phyloP scores from a whole-genome alignment of 352 stramenopile genomes.

The Pythium phragmiticola region DNA sequence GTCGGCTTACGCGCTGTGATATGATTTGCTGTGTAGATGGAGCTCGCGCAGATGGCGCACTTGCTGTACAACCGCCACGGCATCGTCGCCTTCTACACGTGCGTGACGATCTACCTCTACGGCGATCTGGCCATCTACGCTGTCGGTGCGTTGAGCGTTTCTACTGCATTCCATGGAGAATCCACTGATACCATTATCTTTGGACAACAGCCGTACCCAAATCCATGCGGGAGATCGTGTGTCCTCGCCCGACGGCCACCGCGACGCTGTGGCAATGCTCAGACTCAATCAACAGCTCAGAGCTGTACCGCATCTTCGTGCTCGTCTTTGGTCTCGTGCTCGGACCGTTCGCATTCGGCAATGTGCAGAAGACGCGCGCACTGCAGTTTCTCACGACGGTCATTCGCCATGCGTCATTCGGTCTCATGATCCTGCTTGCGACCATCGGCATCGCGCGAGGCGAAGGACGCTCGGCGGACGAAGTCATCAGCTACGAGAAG shows the following conservation, averaged over 20 bases:
- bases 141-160: constrained; percentile 54
- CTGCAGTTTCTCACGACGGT: constrained; percentile 79
- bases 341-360: constrained; percentile 73
- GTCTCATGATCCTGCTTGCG: constrained; percentile 80
- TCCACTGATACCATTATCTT: not conserved
- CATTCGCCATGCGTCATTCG: constrained; percentile 83
- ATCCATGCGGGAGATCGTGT: constrained; percentile 82
- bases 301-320: constrained; percentile 84
- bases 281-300: constrained; percentile 64
- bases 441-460: constrained; percentile 65
- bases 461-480: constrained; percentile 52
- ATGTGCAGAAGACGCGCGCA: constrained; percentile 82
- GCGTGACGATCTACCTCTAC: constrained; percentile 81
- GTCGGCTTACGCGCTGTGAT: not conserved
- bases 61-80: constrained; percentile 66
- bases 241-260: constrained; percentile 50
- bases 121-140: constrained; percentile 87
- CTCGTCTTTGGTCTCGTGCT: constrained; percentile 70
- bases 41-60: constrained; percentile 82
- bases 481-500: constrained; percentile 77
- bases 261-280: constrained; percentile 68
- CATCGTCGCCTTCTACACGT: constrained; percentile 77
- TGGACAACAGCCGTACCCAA: constrained; percentile 74
- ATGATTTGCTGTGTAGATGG: constrained; percentile 45
- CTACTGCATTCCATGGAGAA: not conserved